A percentile compares a stretch with the other conserved stretches of the same genome.
Evolutionary conservation across 2,329 filamentous ascomycete genomes (phyloP).

Genomic region (Chaetomiaceae sp.): DNA sequence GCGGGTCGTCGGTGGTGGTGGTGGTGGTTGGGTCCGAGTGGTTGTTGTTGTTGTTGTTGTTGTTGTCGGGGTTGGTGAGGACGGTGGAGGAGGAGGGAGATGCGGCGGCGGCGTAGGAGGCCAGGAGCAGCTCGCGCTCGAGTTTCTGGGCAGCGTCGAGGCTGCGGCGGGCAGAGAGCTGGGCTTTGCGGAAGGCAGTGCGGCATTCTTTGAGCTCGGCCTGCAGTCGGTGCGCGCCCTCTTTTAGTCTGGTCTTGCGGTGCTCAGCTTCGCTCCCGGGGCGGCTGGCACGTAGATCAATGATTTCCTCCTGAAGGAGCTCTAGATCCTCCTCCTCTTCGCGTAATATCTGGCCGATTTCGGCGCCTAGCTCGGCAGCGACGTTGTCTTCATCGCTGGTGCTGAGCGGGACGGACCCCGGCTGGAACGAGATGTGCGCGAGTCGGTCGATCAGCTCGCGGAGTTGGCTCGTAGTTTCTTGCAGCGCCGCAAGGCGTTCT

Average conservation of each 20-base stretch:
- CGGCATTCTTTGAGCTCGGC: conserved; percentile 63
- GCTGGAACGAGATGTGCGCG: conserved; percentile 51
- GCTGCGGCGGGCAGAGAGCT: conserved; percentile 70
- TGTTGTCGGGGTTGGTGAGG: neutral
- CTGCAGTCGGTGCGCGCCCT: conserved; percentile 59
- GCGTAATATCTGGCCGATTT: conserved; percentile 73
- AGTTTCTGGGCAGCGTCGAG: conserved; percentile 66
- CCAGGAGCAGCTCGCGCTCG: conserved; percentile 71
- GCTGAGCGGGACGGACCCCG: conserved; percentile 49
- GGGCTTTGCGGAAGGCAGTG: conserved; percentile 71
- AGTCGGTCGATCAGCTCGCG: conserved; percentile 55
- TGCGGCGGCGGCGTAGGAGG: conserved; percentile 44
- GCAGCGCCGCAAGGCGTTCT: conserved; percentile 53
- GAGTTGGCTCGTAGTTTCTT: conserved; percentile 55
- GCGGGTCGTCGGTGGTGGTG: conserved; percentile 10
- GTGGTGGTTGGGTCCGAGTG: neutral
- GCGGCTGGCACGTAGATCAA: conserved; percentile 54
- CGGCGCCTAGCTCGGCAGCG: conserved; percentile 66
- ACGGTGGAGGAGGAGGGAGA: conserved; percentile 8
- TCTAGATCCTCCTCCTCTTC: conserved; percentile 81
- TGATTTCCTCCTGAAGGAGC: conserved; percentile 68
- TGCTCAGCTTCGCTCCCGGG: conserved; percentile 50
- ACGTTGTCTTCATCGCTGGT: conserved; percentile 44
- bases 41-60: neutral
- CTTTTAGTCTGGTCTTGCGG: conserved; percentile 59